Conservation (phyloP, 768 basidiomycete genomes). For the Mycena rosella region DNA sequence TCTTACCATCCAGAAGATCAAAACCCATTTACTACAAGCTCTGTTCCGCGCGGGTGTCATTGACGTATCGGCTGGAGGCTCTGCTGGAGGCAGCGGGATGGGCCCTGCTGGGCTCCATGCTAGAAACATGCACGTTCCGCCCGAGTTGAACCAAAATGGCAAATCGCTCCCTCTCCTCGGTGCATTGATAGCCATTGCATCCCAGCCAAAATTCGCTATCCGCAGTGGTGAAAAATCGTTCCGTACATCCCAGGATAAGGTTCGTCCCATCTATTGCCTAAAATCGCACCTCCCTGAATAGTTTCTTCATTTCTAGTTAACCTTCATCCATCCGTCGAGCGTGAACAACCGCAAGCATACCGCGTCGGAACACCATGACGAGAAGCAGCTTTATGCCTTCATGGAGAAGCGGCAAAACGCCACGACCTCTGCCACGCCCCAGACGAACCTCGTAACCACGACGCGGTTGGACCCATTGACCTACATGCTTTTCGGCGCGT, state of each 20-base stretch:
- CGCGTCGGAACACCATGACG: constrained; percentile 51
- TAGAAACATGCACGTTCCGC: constrained; percentile 63
- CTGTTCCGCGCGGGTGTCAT: constrained; percentile 87
- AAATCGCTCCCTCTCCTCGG: constrained; percentile 82
- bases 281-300: constrained; percentile 17
- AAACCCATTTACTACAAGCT: constrained; percentile 80
- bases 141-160: constrained; percentile 78
- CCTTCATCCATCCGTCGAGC: constrained; percentile 87
- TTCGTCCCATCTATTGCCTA: constrained; percentile 47
- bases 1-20: constrained; percentile 83
- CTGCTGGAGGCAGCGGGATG: no score
- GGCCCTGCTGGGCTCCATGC: no score
- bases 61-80: constrained; percentile 84
- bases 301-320: constrained; percentile 57
- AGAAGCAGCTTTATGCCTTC: constrained; percentile 86
- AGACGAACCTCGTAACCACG: constrained; percentile 82
- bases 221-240: constrained; percentile 74
- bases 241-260: constrained; percentile 88
- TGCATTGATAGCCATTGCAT: constrained; percentile 86
- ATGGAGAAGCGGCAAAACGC: constrained; percentile 88
- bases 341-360: constrained; percentile 81
- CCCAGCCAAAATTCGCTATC: constrained; percentile 92
- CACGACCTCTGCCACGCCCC: constrained; percentile 57
- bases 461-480: constrained; percentile 90
- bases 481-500: constrained; percentile 92